Conservation (phyloP, 2,329 filamentous ascomycete genomes). For the Parastagonospora nodorum region DNA sequence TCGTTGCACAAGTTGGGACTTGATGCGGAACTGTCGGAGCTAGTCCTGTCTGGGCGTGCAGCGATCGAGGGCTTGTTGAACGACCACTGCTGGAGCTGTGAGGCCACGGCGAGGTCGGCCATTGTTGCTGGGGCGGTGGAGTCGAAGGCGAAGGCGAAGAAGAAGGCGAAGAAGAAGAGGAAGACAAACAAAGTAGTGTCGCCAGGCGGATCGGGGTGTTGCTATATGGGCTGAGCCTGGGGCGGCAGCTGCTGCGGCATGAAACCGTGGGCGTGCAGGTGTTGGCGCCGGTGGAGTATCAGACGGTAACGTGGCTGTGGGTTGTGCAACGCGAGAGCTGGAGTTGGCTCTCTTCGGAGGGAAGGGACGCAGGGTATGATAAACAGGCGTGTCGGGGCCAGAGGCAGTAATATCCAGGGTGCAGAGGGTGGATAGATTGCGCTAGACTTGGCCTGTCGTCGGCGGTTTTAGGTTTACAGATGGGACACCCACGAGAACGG, state of each 20-base stretch:
- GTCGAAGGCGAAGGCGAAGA: constrained; percentile 1
- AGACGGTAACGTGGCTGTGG: constrained; percentile 24
- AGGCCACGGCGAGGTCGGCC: constrained; percentile 37
- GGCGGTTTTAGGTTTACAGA: constrained; percentile 20
- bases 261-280: constrained; percentile 37
- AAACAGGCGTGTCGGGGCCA: not conserved
- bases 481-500: not conserved
- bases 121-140: constrained; percentile 21
- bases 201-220: not conserved
- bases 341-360: not conserved
- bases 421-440: constrained; percentile 3
- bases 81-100: constrained; percentile 46
- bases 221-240: not conserved
- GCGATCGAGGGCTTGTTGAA: constrained; percentile 39
- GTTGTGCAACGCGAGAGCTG: constrained; percentile 6
- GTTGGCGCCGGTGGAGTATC: constrained; percentile 33
- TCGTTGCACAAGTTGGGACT: constrained; percentile 44
- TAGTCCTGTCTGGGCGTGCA: constrained; percentile 33
- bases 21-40: constrained; percentile 38
- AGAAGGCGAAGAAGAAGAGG: constrained; percentile 2
- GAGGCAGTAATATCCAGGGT: not conserved
- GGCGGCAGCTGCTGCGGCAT: constrained; percentile 23
- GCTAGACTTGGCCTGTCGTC: not conserved
- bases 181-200: not conserved
- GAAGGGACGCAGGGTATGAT: not conserved